Conservation (phyloP, 768 basidiomycete genomes). For the Lactarius sanguifluus region DNA sequence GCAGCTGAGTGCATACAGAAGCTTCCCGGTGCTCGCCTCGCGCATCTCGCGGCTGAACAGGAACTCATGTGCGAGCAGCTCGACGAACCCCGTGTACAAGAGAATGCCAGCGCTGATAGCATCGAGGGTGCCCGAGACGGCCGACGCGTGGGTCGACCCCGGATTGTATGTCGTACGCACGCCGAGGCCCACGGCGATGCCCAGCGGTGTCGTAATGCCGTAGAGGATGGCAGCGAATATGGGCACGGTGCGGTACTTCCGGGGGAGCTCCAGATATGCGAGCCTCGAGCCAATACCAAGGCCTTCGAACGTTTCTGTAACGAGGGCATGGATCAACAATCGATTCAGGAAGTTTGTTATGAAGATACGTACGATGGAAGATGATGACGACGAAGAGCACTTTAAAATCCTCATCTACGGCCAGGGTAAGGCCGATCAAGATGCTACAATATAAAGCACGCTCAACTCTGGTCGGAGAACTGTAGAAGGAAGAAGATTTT, state of each 20-base stretch:
- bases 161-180: conserved; percentile 81
- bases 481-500: not conserved
- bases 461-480: not conserved
- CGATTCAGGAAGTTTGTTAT: no score
- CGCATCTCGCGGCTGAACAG: conserved; percentile 87
- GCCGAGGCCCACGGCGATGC: conserved; percentile 83
- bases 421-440: conserved; percentile 87
- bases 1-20: conserved; percentile 72
- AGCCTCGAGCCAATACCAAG: conserved; percentile 90
- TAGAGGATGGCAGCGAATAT: conserved; percentile 61
- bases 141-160: conserved; percentile 65
- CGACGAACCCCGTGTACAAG: conserved; percentile 83
- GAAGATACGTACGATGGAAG: conserved; percentile 78
- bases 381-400: conserved; percentile 86
- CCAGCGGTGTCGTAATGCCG: conserved; percentile 80
- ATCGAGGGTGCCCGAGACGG: conserved; percentile 85
- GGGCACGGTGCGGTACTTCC: conserved; percentile 56
- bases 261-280: conserved; percentile 66
- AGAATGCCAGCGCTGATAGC: conserved; percentile 85
- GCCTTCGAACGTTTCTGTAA: conserved; percentile 87
- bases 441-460: conserved; percentile 44
- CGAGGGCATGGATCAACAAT: no score
- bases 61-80: conserved; percentile 95
- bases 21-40: conserved; percentile 57
- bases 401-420: conserved; percentile 80